Percentiles rank a stretch among this genome's conserved stretches.
phyloP scores from a whole-genome alignment of 2,329 filamentous ascomycete genomes.

The Penicillium sumatraense region DNA sequence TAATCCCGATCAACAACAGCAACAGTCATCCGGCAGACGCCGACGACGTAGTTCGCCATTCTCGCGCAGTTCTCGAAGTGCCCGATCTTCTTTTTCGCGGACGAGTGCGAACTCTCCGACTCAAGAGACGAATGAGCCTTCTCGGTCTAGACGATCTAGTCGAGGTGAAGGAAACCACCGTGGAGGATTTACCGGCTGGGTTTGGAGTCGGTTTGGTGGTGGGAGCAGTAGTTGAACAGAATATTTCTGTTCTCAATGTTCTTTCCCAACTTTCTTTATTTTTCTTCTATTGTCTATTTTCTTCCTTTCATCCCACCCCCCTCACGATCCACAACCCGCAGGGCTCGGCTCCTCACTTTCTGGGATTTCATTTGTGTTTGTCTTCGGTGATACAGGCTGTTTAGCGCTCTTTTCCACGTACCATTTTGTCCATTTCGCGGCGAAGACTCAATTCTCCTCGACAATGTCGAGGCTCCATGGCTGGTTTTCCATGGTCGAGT shows the following conservation, averaged over 20 bases:
- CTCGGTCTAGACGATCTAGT: constrained; percentile 18
- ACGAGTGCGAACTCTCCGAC: constrained; percentile 11
- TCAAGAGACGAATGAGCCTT: constrained; percentile 10
- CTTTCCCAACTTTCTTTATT: neutral
- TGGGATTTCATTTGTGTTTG: neutral
- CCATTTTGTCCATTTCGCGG: constrained; percentile 3
- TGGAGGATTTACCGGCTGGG: constrained; percentile 34
- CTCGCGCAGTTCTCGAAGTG: constrained; percentile 14
- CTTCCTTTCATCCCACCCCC: neutral
- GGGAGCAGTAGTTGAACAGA: neutral
- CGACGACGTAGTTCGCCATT: constrained; percentile 17
- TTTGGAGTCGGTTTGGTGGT: constrained; percentile 29
- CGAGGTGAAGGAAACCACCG: constrained; percentile 16
- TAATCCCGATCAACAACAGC: constrained; percentile 15
- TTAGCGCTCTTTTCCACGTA: constrained; percentile 6
- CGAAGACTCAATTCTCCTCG: neutral
- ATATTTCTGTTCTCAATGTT: neutral
- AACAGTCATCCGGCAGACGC: constrained; percentile 5
- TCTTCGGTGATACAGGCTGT: neutral
- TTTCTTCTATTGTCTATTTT: neutral
- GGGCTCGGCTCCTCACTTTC: neutral
- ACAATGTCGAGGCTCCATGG: constrained; percentile 3
- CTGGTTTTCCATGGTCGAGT: constrained; percentile 6
- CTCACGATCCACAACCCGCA: neutral
- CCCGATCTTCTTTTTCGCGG: constrained; percentile 26